Evolutionary conservation across 2,329 filamentous ascomycete species (phyloP), one percentile per base, ranked within the genome.

Genomic region (Chrysoporthe cubensis): DNA sequence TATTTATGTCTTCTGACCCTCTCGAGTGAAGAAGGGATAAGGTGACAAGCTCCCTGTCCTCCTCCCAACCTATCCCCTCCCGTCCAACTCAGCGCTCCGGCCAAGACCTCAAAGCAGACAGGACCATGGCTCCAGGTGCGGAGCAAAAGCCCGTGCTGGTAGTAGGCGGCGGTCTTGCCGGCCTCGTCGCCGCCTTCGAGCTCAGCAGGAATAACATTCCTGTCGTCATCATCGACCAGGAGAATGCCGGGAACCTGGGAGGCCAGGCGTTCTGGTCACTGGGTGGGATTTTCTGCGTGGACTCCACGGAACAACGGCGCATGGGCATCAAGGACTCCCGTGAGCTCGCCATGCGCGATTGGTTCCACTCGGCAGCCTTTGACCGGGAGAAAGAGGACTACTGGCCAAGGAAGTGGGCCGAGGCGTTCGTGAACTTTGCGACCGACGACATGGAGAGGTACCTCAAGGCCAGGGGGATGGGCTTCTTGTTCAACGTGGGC

Each of bases 241-340:
- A 89, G 74, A 85, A 84, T 67, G 80, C 79, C 42, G 76, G 80
- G 69, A 88, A 82, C 71, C 79, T 89, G 11, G 87, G 87, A 68
- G 87, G 87, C 2, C 87, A 89, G 75, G 87, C 87, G 7, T 89
- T 88, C 74, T 89, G 87, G 86, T 89, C 87, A 3, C 82, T 89
- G 1, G 87, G 87, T 44, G 87, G 87, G 46, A 74, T 89, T 37
- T 89, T 89, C 77, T 81, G 84, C 76, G 87, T 89, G 66, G 75
- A 89, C 77, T 87, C 85, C 9, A 73, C 81, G 9, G 80, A 84
- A 70, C 87, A 89, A 78, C 83, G 87, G 4, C 82, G 84, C 65
- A 79, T 84, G 75, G 87, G 87, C 71, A 87, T 89, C 78, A 81
- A 80, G 70, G 87, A 89, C 77, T 84, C 81, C 64, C 83, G 83